Evolutionary conservation across 1,284 basidiomycete species (phyloP).

Genomic region (Moesziomyces antarcticus): DNA sequence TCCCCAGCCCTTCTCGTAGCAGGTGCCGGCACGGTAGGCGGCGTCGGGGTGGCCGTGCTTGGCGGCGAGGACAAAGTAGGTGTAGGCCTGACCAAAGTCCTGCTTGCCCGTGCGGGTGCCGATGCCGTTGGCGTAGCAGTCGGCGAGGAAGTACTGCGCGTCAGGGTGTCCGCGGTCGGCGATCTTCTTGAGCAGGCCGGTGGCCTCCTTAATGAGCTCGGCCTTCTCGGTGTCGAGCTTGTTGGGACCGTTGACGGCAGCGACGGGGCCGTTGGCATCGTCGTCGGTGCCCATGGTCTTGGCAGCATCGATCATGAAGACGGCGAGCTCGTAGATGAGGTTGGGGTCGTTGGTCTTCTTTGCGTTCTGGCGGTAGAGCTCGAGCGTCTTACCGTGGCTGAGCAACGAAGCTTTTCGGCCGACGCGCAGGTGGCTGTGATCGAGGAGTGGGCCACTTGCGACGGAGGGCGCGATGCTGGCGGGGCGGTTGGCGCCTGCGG

Average conservation of each 20-base stretch:
- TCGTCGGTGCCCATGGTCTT: slow-evolving; percentile 62
- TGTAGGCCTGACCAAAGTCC: slow-evolving; percentile 96
- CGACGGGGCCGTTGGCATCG: slow-evolving; percentile 21
- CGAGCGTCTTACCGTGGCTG: slow-evolving; percentile 92
- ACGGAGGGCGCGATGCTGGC: slow-evolving; percentile 58
- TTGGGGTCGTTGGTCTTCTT: slow-evolving; percentile 99
- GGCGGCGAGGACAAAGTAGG: slow-evolving; percentile 92
- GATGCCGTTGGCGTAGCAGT: slow-evolving; percentile 97
- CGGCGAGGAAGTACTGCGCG: slow-evolving; percentile 95
- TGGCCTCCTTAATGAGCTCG: slow-evolving; percentile 90
- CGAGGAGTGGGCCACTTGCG: slow-evolving; percentile 73
- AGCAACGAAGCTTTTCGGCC: slow-evolving; percentile 91
- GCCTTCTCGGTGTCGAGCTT: slow-evolving; percentile 46
- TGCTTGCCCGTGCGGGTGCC: slow-evolving; percentile 84
- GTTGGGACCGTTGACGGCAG: slow-evolving; percentile 30
- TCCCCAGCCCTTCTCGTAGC: slow-evolving; percentile 99
- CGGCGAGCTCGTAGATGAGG: slow-evolving; percentile 96
- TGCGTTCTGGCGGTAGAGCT: slow-evolving; percentile 95
- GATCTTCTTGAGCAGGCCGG: slow-evolving; percentile 83
- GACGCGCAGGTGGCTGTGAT: slow-evolving; percentile 92
- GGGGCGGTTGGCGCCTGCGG: slow-evolving; percentile 50
- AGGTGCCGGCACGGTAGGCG: slow-evolving; percentile 93
- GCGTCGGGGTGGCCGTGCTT: slow-evolving; percentile 99
- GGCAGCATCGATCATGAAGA: slow-evolving; percentile 94
- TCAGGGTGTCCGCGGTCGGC: slow-evolving; percentile 93